Base-by-base conservation (phyloP, 768 basidiomycete species). In the Auriscalpium vulgare region DNA sequence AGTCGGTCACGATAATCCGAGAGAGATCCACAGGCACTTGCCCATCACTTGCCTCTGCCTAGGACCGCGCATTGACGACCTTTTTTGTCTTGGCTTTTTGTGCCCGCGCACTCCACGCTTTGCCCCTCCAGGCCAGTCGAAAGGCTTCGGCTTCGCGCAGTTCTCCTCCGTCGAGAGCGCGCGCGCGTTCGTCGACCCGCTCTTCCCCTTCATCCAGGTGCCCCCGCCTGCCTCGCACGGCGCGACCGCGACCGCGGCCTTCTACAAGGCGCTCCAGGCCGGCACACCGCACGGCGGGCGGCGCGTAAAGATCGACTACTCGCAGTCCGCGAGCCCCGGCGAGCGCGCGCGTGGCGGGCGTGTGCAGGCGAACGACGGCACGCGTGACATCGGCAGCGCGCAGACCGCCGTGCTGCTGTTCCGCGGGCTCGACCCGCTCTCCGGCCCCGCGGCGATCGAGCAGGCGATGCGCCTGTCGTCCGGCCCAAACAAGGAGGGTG, bases 81-180 rank as follows among this genome's bases (percentile, higher is more conserved):
- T 75, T 78, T 75, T 77, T 74, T 72, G 48, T 47, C 58, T 44
- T 51, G 45, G 40, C 50, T 51, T 59, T 43, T 17, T 45, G 21
- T 53, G 38, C 46, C 36, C n/a, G 43, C 29, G 29, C 7, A 29
- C 29, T 29, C 29, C 29, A 29, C 29, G 29, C 29, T 29, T 29
- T 29, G 29, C 29, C 29, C 46, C 47, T 53, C 56, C 54, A 93
- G 91, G 91, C 84, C 74, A 79, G 59, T 95, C 95, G 54, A 95
- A 95, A 73, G 89, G 91, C 67, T 97, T 97, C 68, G 97, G 94
- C 56, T 99, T 99, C 71, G 95, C 92, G 65, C 90, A 93, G 72
- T 99, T 99, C 70, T 74, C 86, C 45, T 85, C 78, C 62, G 77
- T 87, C 55, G 90, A 91, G 63, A 90, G 91, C 56, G 95, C 97